Evolutionary conservation across 106 monocot species (phyloP).

Genomic region (Phalaenopsis aphrodite): DNA sequence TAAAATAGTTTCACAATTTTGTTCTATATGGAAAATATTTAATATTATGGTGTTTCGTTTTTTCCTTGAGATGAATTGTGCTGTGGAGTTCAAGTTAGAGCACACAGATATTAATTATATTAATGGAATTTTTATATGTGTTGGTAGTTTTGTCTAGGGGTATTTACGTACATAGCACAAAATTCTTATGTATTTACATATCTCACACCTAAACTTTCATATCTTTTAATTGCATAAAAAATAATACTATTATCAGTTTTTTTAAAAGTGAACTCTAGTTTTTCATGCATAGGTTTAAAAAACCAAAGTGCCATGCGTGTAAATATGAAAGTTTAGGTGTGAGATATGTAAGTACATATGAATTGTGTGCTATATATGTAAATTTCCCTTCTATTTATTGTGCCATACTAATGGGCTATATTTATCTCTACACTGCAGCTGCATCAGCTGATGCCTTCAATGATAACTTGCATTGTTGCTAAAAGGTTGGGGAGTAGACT

Average conservation of each 20-base stretch:
- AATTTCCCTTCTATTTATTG: neutral
- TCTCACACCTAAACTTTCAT: too few relatives aligned
- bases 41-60: neutral
- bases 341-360: too few relatives aligned
- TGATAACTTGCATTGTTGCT: conserved; percentile 95
- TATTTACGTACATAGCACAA: too few relatives aligned
- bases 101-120: neutral
- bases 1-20: neutral
- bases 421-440: conserved; percentile 43
- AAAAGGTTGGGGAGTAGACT: conserved; percentile 78
- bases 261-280: too few relatives aligned
- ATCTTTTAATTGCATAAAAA: too few relatives aligned
- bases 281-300: too few relatives aligned
- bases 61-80: neutral
- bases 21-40: neutral
- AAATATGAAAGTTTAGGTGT: too few relatives aligned
- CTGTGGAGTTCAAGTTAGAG: neutral
- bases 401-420: neutral
- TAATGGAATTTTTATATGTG: neutral
- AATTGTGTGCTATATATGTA: too few relatives aligned
- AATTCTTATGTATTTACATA: too few relatives aligned
- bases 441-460: conserved; percentile 98
- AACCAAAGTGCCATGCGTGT: too few relatives aligned
- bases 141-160: neutral
- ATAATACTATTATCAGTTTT: too few relatives aligned